Percentiles rank a stretch among this genome's conserved stretches.
Conservation (phyloP, 371 early-diverging fungal genomes). For the Syncephalastrum contaminatum region DNA sequence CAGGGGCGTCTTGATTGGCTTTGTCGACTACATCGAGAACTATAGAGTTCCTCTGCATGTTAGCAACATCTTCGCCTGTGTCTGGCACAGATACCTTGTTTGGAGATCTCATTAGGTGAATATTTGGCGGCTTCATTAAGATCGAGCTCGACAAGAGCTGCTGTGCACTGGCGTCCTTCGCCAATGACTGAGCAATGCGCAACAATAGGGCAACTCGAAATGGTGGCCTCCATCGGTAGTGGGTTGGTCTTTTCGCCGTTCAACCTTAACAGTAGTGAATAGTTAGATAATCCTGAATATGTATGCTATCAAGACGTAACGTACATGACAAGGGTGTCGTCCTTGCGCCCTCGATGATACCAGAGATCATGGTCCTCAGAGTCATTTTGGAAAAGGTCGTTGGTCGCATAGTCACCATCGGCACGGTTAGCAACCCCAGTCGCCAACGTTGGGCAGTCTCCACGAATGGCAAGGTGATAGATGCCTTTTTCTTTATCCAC, state of each 20-base stretch:
- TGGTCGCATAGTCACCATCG: conserved; percentile 26
- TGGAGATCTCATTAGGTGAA: conserved; percentile 18
- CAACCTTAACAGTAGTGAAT: too few relatives aligned
- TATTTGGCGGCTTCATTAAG: conserved; percentile 8
- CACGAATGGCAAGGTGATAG: conserved; percentile 4
- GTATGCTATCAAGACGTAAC: background rate
- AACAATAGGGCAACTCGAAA: conserved; percentile 18
- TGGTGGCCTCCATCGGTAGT: conserved; percentile 26
- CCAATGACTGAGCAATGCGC: conserved; percentile 23
- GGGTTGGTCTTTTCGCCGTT: conserved; percentile 44
- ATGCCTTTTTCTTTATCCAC: background rate
- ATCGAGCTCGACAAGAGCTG: conserved; percentile 24
- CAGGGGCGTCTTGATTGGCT: conserved; percentile 27
- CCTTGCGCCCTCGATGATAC: conserved; percentile 21
- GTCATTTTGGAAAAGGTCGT: conserved; percentile 21
- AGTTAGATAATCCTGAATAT: too few relatives aligned
- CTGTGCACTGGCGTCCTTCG: conserved; percentile 19
- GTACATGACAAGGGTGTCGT: conserved; percentile 29
- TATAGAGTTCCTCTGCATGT: background rate
- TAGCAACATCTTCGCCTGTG: conserved; percentile 5
- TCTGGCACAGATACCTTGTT: conserved; percentile 5
- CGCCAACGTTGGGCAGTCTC: conserved; percentile 12
- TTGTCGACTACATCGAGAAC: conserved; percentile 21
- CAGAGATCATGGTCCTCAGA: conserved; percentile 9
- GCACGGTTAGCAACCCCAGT: conserved; percentile 13